Conservation (phyloP, 139 green algal species). For the Pleodorina starrii region DNA sequence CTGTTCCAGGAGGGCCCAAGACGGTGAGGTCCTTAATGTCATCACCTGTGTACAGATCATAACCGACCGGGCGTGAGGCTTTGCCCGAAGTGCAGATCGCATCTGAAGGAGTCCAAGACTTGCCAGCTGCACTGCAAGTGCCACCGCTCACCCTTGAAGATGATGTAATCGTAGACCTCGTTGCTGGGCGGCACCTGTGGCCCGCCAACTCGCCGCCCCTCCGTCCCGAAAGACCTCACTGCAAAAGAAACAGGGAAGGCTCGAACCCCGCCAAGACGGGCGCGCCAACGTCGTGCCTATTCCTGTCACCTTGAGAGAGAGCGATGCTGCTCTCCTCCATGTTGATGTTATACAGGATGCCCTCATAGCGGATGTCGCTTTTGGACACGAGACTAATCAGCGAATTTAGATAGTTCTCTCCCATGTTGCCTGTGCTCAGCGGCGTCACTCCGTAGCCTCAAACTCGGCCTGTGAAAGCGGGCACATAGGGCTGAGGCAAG, state of each 20-base stretch:
- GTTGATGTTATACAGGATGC: constrained; percentile 88
- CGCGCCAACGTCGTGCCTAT: neutral
- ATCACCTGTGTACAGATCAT: constrained; percentile 54
- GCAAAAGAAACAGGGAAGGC: constrained; percentile 21
- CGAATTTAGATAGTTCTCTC: constrained; percentile 81
- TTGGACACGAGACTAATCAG: constrained; percentile 90
- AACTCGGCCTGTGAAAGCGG: too few relatives aligned
- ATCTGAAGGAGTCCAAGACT: neutral
- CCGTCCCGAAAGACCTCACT: constrained; percentile 95
- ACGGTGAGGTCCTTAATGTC: constrained; percentile 96
- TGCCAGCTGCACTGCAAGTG: too few relatives aligned
- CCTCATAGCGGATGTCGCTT: constrained; percentile 93
- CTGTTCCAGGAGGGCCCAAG: constrained; percentile 58
- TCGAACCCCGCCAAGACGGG: neutral
- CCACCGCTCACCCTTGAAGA: constrained; percentile 86
- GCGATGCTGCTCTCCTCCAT: constrained; percentile 92
- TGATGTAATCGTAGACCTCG: constrained; percentile 95
- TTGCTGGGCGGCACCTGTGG: constrained; percentile 81
- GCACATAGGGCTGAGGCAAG: too few relatives aligned
- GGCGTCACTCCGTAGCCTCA: too few relatives aligned
- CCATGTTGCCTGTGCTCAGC: neutral
- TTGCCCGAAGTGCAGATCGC: neutral
- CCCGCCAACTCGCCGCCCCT: constrained; percentile 84
- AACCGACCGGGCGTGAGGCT: neutral
- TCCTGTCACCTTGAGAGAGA: constrained; percentile 62